Percentiles rank a stretch among this genome's conserved stretches.
phyloP scores from a whole-genome alignment of 2,329 filamentous ascomycete species.

The Onygenales sp. region DNA sequence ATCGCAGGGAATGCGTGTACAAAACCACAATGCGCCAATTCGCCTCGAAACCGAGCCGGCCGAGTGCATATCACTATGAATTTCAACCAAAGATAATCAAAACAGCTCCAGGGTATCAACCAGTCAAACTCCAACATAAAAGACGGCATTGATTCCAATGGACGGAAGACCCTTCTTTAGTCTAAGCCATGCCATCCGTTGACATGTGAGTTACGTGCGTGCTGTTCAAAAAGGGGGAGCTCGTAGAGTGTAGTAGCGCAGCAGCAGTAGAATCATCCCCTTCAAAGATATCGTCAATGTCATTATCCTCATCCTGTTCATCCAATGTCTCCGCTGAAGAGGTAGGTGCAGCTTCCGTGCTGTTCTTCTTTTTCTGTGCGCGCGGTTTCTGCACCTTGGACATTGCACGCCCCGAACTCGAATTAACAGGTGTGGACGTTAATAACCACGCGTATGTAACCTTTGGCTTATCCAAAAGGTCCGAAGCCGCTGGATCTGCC shows the following conservation, averaged over 20 bases:
- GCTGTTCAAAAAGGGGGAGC: background rate
- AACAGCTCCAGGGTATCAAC: background rate
- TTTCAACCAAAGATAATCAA: background rate
- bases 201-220: background rate
- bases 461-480: background rate
- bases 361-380: background rate
- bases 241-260: background rate
- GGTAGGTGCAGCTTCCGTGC: background rate
- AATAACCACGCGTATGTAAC: background rate
- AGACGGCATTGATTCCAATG: background rate
- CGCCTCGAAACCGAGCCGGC: background rate
- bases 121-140: background rate
- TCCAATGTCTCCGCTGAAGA: background rate
- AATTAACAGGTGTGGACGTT: background rate
- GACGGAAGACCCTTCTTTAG: background rate
- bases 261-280: background rate
- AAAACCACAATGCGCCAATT: background rate
- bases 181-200: background rate
- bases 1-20: background rate
- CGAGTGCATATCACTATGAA: no score
- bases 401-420: background rate
- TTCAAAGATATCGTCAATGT: background rate
- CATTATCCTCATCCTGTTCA: background rate
- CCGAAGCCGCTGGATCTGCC: background rate
- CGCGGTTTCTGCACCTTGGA: background rate